Evolutionary conservation across 257 asterid species (phyloP), one percentile per base, ranked within the genome.

Genomic region (Scutellaria barbata): DNA sequence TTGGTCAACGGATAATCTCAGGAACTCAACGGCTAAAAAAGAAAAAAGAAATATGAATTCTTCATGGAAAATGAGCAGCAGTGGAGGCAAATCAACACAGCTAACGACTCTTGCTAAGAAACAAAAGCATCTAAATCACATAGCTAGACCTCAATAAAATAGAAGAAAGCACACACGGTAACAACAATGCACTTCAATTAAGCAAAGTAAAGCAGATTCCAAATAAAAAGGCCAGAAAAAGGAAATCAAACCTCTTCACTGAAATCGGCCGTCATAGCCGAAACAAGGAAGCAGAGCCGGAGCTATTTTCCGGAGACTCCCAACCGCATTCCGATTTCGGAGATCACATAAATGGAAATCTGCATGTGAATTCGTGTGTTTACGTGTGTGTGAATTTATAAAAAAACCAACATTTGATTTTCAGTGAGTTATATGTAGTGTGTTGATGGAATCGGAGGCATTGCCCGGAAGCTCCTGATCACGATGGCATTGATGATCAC

Each of bases 191-290:
- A 54, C 62, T 35, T 46, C 41, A 69, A 59, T 41, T 42, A 68
- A 45, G 46, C 64, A 40, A 42, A 42, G 8, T 3, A 10, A n/a
- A 0, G 8, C 51, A 55, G 41, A 42, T 10, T 33, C 50, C 52
- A 33, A 25, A 41, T 0, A 35, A 8, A 22, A 42, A 54, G 8
- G n/a, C n/a, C 14, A 45, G 18, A 62, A 69, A 70, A 65, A 7
- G 2, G 2, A 22, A 22, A 22, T 22, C 55, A 3, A 43, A 77
- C 82, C 80, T 77, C 76, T 18, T 74, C 78, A 55, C 61, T 48
- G 56, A 80, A 81, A 69, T 72, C 50, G 73, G 77, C 74, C 63
- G 82, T 76, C 85, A 81, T 81, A 74, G 78, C 41, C n/a, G 70
- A 55, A 73, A 30, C 57, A 25, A 33, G 17, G 30, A 48, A 41